phyloP scores from a whole-genome alignment of 1,284 basidiomycete genomes.

The Cutaneotrichosporon arboriforme region DNA sequence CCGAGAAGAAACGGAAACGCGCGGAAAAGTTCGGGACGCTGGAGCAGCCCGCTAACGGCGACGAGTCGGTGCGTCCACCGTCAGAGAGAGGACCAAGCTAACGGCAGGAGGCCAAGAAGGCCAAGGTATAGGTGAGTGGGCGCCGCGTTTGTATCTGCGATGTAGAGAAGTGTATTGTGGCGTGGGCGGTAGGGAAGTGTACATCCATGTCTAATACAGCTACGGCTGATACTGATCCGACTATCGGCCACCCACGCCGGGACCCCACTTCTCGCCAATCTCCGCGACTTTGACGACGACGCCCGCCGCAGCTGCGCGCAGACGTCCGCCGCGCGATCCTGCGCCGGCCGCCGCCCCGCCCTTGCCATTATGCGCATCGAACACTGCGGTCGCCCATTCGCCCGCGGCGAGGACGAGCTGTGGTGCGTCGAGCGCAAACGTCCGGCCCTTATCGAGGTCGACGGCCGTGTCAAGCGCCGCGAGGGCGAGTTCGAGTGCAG shows the following conservation, averaged over 20 bases:
- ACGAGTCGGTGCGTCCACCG: slow-evolving; percentile 26
- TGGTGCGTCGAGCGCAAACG: slow-evolving; percentile 68
- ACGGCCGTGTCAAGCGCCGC: slow-evolving; percentile 68
- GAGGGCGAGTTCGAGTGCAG: slow-evolving; percentile 70
- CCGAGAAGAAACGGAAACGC: slow-evolving; percentile 51
- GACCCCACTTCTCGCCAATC: slow-evolving; percentile 66
- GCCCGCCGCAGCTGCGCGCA: slow-evolving; percentile 67
- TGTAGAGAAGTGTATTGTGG: too few relatives aligned
- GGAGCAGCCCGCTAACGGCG: slow-evolving; percentile 11
- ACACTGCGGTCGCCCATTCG: slow-evolving; percentile 73
- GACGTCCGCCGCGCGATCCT: slow-evolving; percentile 55
- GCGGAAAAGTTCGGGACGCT: slow-evolving; percentile 46
- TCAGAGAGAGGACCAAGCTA: neutral
- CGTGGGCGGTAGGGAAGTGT: too few relatives aligned
- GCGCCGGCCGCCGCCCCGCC: slow-evolving; percentile 55
- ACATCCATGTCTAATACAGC: too few relatives aligned
- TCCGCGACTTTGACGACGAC: slow-evolving; percentile 74
- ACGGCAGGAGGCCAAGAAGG: slow-evolving; percentile 40
- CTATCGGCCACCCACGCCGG: neutral
- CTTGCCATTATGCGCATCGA: slow-evolving; percentile 63
- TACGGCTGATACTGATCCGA: too few relatives aligned
- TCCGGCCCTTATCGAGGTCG: slow-evolving; percentile 68
- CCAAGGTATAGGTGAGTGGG: slow-evolving; percentile 42
- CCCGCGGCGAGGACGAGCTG: slow-evolving; percentile 63
- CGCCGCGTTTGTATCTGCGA: too few relatives aligned